A percentile compares a stretch with the other conserved stretches of the same genome.
These are phyloP conservation scores for Corymbia maculata DNA, from an alignment of 345 rosid species.

Conservation along the genomic window DNA sequence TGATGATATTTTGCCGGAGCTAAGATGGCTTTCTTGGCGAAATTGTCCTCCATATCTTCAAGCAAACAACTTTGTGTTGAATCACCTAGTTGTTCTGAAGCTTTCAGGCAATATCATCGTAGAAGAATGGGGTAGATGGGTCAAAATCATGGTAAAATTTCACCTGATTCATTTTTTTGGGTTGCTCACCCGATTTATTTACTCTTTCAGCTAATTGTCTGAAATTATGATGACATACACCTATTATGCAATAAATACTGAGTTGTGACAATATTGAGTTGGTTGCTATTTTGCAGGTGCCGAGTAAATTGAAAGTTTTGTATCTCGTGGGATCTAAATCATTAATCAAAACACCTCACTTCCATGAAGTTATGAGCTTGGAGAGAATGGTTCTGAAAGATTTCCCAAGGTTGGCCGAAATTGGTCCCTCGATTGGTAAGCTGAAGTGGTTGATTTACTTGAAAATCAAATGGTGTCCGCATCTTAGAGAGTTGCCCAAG, in stretches of 20 bases:
- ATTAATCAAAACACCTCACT: not conserved
- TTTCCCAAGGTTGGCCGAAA: not conserved
- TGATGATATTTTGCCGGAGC: not conserved
- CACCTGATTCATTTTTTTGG: not conserved
- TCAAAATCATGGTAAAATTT: no score
- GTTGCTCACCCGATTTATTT: no score
- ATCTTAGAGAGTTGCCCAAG: not conserved
- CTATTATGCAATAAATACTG: not conserved
- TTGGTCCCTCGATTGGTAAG: not conserved
- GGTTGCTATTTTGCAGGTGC: not conserved
- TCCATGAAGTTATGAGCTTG: not conserved
- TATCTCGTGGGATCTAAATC: not conserved
- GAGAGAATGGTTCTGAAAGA: not conserved
- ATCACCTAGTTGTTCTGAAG: no score
- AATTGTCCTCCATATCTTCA: not conserved
- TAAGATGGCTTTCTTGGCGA: not conserved
- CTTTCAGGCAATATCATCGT: no score
- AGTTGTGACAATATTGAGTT: not conserved
- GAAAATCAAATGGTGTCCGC: not conserved
- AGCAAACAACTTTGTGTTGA: not conserved
- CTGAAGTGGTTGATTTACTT: not conserved
- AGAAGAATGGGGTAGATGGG: no score
- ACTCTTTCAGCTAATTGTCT: not conserved
- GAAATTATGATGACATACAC: not conserved
- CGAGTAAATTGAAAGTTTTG: not conserved